A percentile compares a stretch with the other conserved stretches of the same genome.
Conservation (phyloP, 2,329 filamentous ascomycete species). For the Didymella lethalis region DNA sequence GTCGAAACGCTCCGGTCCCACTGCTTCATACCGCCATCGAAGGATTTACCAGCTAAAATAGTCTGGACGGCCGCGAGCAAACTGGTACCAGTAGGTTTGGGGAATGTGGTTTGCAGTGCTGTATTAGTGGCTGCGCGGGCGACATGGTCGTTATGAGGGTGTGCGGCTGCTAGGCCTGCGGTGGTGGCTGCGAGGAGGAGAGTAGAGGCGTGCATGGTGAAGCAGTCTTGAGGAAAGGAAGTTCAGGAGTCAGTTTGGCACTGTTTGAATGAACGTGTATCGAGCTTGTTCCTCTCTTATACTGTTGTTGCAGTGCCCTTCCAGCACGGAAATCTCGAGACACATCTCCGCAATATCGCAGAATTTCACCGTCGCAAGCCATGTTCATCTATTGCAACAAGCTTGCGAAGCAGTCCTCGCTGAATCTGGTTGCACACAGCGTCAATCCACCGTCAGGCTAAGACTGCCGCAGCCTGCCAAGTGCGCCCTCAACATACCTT, state of each 20-base stretch:
- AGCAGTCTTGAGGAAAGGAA: not conserved
- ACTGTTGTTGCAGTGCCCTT: not conserved
- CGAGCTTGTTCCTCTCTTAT: not conserved
- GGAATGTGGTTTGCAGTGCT: not conserved
- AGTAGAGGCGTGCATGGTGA: slow-evolving; percentile 3
- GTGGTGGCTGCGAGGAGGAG: slow-evolving; percentile 14
- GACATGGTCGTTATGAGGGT: not conserved
- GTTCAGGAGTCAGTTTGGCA: not conserved
- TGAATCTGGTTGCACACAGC: not conserved
- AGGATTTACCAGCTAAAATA: not conserved
- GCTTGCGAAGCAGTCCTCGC: not conserved
- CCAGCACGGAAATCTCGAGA: not conserved
- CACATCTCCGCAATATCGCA: not conserved
- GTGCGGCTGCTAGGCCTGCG: not conserved
- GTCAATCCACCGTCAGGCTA: not conserved
- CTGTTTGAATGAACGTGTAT: not conserved
- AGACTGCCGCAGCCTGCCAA: slow-evolving; percentile 1
- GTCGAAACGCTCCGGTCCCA: not conserved
- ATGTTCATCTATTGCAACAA: not conserved
- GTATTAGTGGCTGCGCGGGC: not conserved
- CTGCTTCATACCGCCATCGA: not conserved
- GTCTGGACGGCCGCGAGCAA: not conserved
- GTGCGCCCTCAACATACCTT: slow-evolving; percentile 1
- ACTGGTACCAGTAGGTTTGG: not conserved
- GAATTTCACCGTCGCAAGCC: slow-evolving; percentile 6